Conservation (phyloP, 2,329 filamentous ascomycete genomes). For the Pseudofabraea citricarpa region DNA sequence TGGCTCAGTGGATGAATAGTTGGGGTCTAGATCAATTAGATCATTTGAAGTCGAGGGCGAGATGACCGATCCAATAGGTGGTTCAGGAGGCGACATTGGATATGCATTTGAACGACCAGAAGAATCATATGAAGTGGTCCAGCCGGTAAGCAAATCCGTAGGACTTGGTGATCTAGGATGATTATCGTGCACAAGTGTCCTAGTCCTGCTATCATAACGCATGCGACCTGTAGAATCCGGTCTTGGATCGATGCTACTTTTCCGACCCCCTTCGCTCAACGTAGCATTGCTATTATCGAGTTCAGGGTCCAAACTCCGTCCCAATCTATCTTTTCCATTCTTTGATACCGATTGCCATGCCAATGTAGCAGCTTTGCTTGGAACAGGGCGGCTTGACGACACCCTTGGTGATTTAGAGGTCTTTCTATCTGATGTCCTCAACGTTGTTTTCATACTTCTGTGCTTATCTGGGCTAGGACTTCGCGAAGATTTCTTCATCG, state of each 20-base stretch:
- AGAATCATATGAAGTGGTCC: slow-evolving; percentile 13
- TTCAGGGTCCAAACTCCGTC: slow-evolving; percentile 22
- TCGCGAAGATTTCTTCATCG: slow-evolving; percentile 33
- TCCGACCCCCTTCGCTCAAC: slow-evolving; percentile 17
- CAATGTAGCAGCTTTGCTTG: slow-evolving; percentile 59
- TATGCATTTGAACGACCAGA: slow-evolving; percentile 22
- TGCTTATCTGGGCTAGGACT: slow-evolving; percentile 53
- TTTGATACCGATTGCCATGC: slow-evolving; percentile 43
- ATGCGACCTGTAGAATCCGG: slow-evolving; percentile 17
- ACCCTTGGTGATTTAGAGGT: slow-evolving; percentile 32
- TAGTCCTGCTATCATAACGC: slow-evolving; percentile 27
- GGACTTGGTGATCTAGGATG: slow-evolving; percentile 15
- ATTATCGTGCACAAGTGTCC: slow-evolving; percentile 22
- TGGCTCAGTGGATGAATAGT: slow-evolving; percentile 14
- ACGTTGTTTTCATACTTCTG: slow-evolving; percentile 56
- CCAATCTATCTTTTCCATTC: slow-evolving; percentile 20
- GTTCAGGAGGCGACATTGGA: slow-evolving; percentile 24
- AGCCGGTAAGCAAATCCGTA: slow-evolving; percentile 20
- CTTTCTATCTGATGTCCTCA: slow-evolving; percentile 43
- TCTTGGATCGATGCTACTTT: slow-evolving; percentile 16
- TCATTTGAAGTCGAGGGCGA: slow-evolving; percentile 20
- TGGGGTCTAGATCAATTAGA: slow-evolving; percentile 18
- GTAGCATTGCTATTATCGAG: slow-evolving; percentile 17
- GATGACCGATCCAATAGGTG: slow-evolving; percentile 19
- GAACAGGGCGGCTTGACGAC: slow-evolving; percentile 32